Percentiles rank a stretch among this genome's conserved stretches.
Evolutionary conservation across 2,329 filamentous ascomycete genomes (phyloP).

Genomic region (Diplodia scrobiculata): DNA sequence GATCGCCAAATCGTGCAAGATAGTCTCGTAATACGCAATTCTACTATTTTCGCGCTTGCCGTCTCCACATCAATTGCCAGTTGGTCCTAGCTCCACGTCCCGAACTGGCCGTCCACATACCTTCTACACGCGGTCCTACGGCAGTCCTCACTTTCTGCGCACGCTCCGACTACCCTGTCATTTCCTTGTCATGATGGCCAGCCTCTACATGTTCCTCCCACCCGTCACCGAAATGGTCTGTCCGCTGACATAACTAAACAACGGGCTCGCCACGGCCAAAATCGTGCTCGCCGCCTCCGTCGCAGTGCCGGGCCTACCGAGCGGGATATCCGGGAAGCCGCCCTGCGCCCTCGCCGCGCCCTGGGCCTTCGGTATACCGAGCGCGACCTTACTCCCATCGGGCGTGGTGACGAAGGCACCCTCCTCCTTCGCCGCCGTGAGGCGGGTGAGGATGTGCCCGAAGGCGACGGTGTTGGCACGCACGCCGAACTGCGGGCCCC

Average conservation of each 20-base stretch:
- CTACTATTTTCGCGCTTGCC: neutral
- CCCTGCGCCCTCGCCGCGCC: conserved; percentile 42
- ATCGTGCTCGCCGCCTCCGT: conserved; percentile 79
- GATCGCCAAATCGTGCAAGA: neutral
- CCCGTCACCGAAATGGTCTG: conserved; percentile 88
- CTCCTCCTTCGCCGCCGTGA: conserved; percentile 82
- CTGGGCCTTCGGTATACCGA: conserved; percentile 50
- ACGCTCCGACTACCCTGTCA: neutral
- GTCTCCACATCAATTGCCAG: neutral
- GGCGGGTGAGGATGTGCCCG: conserved; percentile 74
- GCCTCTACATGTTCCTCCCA: conserved; percentile 63
- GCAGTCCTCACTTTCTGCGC: neutral
- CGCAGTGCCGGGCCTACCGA: conserved; percentile 73
- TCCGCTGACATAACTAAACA: conserved; percentile 82
- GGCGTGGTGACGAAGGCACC: conserved; percentile 77
- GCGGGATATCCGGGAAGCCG: conserved; percentile 66
- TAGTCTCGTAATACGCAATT: neutral
- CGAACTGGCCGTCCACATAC: neutral
- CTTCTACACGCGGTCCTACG: neutral
- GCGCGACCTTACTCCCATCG: conserved; percentile 61
- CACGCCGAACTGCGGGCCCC: conserved; percentile 82
- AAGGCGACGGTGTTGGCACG: conserved; percentile 83
- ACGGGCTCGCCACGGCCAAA: conserved; percentile 75
- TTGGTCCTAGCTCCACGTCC: conserved; percentile 4
- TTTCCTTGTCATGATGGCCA: neutral